Percentiles rank a stretch among this genome's conserved stretches.
phyloP scores from a whole-genome alignment of 495 filamentous ascomycete species.

The Aspergillus bertholletiae region DNA sequence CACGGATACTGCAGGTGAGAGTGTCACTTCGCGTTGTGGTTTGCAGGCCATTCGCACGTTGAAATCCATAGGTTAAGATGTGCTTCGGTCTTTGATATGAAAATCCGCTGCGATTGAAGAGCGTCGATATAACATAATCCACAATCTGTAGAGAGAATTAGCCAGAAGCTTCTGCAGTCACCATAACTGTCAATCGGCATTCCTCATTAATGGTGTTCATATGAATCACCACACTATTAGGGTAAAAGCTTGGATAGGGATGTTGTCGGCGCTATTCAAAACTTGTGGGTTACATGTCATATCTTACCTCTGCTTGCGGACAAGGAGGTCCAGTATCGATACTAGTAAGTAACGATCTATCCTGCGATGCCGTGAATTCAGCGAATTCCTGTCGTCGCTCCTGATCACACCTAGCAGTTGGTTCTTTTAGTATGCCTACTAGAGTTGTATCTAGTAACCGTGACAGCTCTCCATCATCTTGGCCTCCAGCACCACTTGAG shows the following conservation, averaged over 20 bases:
- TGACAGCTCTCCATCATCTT: constrained; percentile 3
- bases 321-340: constrained; percentile 36
- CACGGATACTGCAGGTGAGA: constrained; percentile 46
- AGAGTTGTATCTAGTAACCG: constrained; percentile 64
- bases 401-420: constrained; percentile 30
- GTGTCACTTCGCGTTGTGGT: constrained; percentile 17
- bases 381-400: constrained; percentile 54
- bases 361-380: constrained; percentile 50
- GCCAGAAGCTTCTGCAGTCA: neutral
- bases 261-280: neutral
- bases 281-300: neutral
- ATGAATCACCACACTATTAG: neutral
- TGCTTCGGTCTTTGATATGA: constrained; percentile 58
- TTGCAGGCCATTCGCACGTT: constrained; percentile 30
- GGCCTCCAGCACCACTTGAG: neutral
- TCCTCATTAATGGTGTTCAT: neutral
- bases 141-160: constrained; percentile 60
- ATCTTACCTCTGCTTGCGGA: constrained; percentile 58
- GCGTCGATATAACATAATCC: constrained; percentile 72
- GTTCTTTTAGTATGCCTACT: constrained; percentile 49
- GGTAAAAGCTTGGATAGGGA: neutral
- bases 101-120: constrained; percentile 59
- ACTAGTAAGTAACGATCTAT: constrained; percentile 25
- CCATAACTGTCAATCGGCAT: neutral
- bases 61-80: constrained; percentile 76